Base-by-base conservation (phyloP, 2,329 filamentous ascomycete species). In the Fusarium hainanense region DNA sequence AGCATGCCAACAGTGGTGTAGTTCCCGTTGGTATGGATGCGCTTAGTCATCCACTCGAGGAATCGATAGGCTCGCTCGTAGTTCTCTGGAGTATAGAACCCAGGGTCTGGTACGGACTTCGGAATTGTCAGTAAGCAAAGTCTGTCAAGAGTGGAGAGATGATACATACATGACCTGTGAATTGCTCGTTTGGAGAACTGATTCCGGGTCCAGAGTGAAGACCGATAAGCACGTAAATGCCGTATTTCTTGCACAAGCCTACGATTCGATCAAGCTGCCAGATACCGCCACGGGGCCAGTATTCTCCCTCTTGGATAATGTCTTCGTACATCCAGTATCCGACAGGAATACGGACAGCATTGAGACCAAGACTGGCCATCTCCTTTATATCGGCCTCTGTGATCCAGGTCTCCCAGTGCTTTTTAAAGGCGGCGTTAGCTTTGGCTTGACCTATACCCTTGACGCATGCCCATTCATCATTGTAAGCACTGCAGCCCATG, bases 1-100 rank as follows among this genome's bases (percentile, higher is more conserved):
- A 90, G 77, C 83, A 87, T 89, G 20, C 88, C 87, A 28, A 89
- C 87, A 40, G 84, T 87, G 42, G 83, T 78, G 73, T 87, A 88
- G 47, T 82, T 81, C 8, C 76, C 60, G 54, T 82, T 82, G 0
- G 75, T 77, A 71, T 89, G 87, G 50, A 88, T 84, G 34, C 83
- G 79, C 27, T 82, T 81, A 2, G 86, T 84, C 76, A 90, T 84
- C 83, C 84, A 88, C 42, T 83, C 78, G 8, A 90, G 80, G 72
- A 88, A 89, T 49, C 81, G 75, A 57, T 82, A 75, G 0, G 85
- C 86, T 18, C 88, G 84, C 42, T 84, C 82, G 74, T 86, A 90
- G 74, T 90, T 82, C 70, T 84, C 85, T 34, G 83, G 78, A 12
- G 82, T 78, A 75, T 87, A 90, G 77, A 90, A 90, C 4, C 85